Conservation (phyloP, 2,329 filamentous ascomycete species). For the Calonectria montana region DNA sequence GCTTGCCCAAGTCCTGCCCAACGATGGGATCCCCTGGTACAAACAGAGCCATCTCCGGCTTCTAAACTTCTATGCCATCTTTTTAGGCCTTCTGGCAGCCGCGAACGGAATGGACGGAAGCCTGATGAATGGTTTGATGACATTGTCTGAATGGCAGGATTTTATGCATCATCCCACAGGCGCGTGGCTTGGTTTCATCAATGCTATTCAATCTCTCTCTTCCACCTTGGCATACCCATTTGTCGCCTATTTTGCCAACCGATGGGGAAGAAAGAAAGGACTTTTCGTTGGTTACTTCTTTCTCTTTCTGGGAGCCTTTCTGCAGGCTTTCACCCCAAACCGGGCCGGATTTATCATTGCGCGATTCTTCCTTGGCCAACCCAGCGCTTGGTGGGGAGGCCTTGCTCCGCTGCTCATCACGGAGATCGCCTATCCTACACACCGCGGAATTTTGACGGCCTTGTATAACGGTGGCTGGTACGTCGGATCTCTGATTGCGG, state of each 20-base stretch:
- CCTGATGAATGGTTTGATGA: conserved; percentile 14
- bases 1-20: conserved; percentile 24
- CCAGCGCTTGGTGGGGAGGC: conserved; percentile 13
- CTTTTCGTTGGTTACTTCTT: conserved; percentile 24
- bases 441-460: conserved; percentile 22
- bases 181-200: conserved; percentile 32
- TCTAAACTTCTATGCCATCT: conserved; percentile 28
- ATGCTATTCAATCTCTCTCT: conserved; percentile 26
- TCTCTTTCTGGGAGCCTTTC: conserved; percentile 4
- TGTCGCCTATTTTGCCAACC: conserved; percentile 28
- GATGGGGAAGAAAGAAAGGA: conserved; percentile 24
- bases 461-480: conserved; percentile 28
- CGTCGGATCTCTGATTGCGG: conserved; percentile 24
- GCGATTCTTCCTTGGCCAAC: conserved; percentile 21
- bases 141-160: conserved; percentile 24
- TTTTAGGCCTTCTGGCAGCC: conserved; percentile 17
- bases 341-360: conserved; percentile 14
- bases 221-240: conserved; percentile 19
- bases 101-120: conserved; percentile 25
- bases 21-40: conserved; percentile 29
- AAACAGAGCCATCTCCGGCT: conserved; percentile 24
- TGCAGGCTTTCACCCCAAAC: conserved; percentile 22
- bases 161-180: conserved; percentile 29
- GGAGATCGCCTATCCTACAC: conserved; percentile 26
- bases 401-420: conserved; percentile 25